These are phyloP conservation scores for Henckelia pumila DNA, from an alignment of 257 asterid genomes.

Conservation along the genomic window DNA sequence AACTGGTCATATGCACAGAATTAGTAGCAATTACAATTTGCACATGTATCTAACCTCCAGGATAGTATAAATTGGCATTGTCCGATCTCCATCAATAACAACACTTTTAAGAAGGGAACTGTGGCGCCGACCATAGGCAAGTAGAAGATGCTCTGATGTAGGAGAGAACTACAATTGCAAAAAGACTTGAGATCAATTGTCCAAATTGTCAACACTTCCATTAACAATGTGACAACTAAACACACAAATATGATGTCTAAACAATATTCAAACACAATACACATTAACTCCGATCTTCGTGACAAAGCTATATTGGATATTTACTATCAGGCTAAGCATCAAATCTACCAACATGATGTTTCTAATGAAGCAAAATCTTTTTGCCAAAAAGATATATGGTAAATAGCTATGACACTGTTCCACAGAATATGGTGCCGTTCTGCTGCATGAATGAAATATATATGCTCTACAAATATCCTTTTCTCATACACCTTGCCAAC, in stretches of 20 bases:
- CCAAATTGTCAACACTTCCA: slow-evolving; percentile 11
- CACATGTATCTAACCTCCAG: slow-evolving; percentile 57
- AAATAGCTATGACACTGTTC: background rate
- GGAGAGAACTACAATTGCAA: slow-evolving; percentile 80
- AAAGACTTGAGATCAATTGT: slow-evolving; percentile 19
- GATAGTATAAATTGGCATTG: slow-evolving; percentile 80
- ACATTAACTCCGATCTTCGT: slow-evolving; percentile 8
- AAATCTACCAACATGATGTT: slow-evolving; percentile 17
- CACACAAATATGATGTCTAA: slow-evolving; percentile 12
- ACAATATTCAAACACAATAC: slow-evolving; percentile 4
- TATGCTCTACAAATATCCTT: slow-evolving; percentile 14
- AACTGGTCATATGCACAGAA: background rate
- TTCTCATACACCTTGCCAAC: slow-evolving; percentile 6
- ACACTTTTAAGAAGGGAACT: slow-evolving; percentile 89
- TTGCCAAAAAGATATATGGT: background rate
- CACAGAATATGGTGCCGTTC: background rate
- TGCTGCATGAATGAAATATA: background rate
- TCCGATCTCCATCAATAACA: slow-evolving; percentile 82
- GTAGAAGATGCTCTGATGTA: slow-evolving; percentile 89
- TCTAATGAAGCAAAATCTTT: slow-evolving; percentile 2
- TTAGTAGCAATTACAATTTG: slow-evolving; percentile 9
- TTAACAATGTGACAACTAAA: background rate
- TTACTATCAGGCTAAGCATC: slow-evolving; percentile 4
- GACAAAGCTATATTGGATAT: slow-evolving; percentile 2
- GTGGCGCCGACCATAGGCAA: slow-evolving; percentile 95